Evolutionary conservation across 139 green algal genomes (phyloP).

Genomic region (Tetraselmis striata): DNA sequence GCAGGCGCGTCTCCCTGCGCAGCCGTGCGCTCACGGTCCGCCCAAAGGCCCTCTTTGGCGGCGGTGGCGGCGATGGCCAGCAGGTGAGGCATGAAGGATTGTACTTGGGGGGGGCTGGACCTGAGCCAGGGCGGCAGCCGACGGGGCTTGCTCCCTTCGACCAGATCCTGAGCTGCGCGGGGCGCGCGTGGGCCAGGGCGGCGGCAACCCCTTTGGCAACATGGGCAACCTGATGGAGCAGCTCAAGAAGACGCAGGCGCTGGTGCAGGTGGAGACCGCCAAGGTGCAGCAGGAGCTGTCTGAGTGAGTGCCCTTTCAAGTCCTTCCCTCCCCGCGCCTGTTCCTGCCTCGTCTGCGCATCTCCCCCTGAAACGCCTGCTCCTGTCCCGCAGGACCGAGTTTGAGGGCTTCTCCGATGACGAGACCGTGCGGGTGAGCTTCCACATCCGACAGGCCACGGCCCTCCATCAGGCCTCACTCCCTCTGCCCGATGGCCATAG

Average conservation of each 20-base stretch:
- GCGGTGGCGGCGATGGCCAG: neutral
- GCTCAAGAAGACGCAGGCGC: conserved; percentile 85
- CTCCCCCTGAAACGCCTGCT: no score
- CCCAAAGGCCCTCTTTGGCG: neutral
- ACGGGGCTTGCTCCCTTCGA: neutral
- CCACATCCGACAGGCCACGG: no score
- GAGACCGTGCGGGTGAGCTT: conserved; percentile 71
- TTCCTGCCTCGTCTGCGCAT: neutral
- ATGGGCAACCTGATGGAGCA: conserved; percentile 86
- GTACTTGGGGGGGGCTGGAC: neutral
- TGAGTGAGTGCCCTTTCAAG: conserved; percentile 32
- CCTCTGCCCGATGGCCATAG: no score
- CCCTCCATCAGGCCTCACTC: no score
- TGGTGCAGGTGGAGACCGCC: conserved; percentile 87
- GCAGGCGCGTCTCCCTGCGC: no score
- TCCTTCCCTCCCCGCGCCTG: neutral
- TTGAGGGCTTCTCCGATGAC: conserved; percentile 85
- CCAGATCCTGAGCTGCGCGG: no score
- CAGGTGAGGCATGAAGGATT: neutral
- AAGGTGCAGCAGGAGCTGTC: conserved; percentile 84
- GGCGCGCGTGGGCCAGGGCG: conserved; percentile 13
- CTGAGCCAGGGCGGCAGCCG: neutral
- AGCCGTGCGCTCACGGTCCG: neutral
- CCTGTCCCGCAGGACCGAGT: conserved; percentile 60
- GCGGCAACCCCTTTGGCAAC: conserved; percentile 60